These are phyloP conservation scores for Carex parvula DNA, from an alignment of 176 grass and related monocot species.

Conservation along the genomic window DNA sequence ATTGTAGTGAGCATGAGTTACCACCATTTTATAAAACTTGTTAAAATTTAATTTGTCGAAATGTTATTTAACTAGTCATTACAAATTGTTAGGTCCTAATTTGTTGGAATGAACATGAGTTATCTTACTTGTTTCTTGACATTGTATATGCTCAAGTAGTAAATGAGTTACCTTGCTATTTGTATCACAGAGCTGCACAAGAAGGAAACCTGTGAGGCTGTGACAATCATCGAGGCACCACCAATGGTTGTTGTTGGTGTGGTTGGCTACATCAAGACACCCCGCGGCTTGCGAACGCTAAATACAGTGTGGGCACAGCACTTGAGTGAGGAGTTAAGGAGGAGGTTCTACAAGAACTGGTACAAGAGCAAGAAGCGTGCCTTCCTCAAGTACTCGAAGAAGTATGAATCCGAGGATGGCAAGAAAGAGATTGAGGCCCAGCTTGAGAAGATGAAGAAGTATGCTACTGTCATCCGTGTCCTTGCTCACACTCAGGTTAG, in stretches of 20 bases:
- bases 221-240: constrained; percentile 78
- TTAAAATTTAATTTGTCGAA: background rate
- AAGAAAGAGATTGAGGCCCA: constrained; percentile 81
- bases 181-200: constrained; percentile 68
- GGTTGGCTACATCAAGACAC: constrained; percentile 88
- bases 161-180: background rate
- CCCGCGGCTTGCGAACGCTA: constrained; percentile 67
- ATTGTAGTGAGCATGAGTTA: background rate
- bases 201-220: constrained; percentile 95
- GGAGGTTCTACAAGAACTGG: constrained; percentile 97
- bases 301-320: constrained; percentile 97
- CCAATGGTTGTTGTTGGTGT: constrained; percentile 84
- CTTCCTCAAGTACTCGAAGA: constrained; percentile 78
- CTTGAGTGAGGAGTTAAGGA: constrained; percentile 81
- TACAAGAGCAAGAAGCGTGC: constrained; percentile 98
- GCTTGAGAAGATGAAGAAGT: constrained; percentile 97
- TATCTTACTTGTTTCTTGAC: background rate
- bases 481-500: constrained; percentile 79
- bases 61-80: background rate
- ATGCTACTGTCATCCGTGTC: constrained; percentile 76
- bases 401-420: constrained; percentile 64
- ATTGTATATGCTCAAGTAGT: background rate
- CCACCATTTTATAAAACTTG: too few relatives aligned
- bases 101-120: too few relatives aligned
- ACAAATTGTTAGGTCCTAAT: background rate